Percentiles rank a stretch among this genome's conserved stretches.
These are phyloP conservation scores for Trichoderma sp. DNA, from an alignment of 2,329 filamentous ascomycete genomes.

Conservation along the genomic window DNA sequence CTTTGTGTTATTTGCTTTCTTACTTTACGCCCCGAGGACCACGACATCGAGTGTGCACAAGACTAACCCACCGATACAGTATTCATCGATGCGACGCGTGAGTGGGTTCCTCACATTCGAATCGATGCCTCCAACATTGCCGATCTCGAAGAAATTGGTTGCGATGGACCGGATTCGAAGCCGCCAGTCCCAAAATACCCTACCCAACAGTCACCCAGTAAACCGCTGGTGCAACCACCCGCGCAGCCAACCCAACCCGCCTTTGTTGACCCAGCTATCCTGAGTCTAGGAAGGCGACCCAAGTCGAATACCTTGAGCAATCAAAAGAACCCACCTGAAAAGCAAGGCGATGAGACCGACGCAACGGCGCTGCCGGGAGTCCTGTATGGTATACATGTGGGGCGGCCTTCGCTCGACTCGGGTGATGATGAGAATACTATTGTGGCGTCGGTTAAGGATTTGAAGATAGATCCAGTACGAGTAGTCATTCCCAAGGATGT, in stretches of 20 bases:
- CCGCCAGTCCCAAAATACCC: constrained; percentile 29
- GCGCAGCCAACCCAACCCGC: constrained; percentile 33
- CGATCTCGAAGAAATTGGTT: constrained; percentile 43
- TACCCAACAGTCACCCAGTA: background rate
- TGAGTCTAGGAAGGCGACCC: constrained; percentile 60
- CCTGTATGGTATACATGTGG: constrained; percentile 13
- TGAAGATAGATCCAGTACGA: constrained; percentile 23
- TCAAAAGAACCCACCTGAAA: constrained; percentile 16
- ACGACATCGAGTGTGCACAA: background rate
- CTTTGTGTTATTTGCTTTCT: background rate
- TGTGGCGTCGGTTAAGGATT: constrained; percentile 29
- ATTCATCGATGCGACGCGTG: constrained; percentile 42
- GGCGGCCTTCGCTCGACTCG: constrained; percentile 14
- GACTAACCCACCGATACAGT: constrained; percentile 30
- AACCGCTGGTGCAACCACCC: background rate
- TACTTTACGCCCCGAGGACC: background rate
- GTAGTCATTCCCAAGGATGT: background rate
- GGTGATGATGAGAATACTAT: constrained; percentile 28
- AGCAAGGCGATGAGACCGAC: background rate
- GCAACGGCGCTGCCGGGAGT: constrained; percentile 2
- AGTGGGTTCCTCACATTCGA: constrained; percentile 43
- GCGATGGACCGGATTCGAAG: constrained; percentile 29
- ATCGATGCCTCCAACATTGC: constrained; percentile 47
- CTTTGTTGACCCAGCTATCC: constrained; percentile 80
- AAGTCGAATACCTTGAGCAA: constrained; percentile 26